These are phyloP conservation scores for Tolypocladium tropicale DNA, from an alignment of 2,329 filamentous ascomycete genomes.

Conservation along the genomic window DNA sequence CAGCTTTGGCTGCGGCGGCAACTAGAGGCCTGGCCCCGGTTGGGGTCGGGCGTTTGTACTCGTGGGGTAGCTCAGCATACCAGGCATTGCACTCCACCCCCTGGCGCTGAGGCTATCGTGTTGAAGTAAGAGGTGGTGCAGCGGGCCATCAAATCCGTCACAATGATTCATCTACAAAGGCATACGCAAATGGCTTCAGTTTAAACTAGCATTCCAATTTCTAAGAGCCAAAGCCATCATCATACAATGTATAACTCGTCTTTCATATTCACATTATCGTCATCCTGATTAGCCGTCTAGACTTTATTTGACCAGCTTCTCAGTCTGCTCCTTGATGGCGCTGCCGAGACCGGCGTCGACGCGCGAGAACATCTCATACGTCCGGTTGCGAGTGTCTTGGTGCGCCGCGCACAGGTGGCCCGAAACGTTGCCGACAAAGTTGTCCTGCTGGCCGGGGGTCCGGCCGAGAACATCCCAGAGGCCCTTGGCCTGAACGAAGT, in stretches of 20 bases:
- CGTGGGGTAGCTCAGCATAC: background rate
- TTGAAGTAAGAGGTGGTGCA: too few relatives aligned
- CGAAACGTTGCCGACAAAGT: constrained; percentile 49
- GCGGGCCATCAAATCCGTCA: background rate
- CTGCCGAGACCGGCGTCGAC: constrained; percentile 44
- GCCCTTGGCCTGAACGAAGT: constrained; percentile 37
- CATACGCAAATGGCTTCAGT: background rate
- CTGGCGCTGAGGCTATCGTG: background rate
- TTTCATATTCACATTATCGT: background rate
- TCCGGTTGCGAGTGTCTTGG: constrained; percentile 43
- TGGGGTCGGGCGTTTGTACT: too few relatives aligned
- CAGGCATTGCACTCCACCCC: background rate
- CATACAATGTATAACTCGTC: background rate
- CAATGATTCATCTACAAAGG: background rate
- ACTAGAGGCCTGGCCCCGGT: too few relatives aligned
- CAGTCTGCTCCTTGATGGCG: constrained; percentile 42
- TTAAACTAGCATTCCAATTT: background rate
- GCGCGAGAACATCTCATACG: constrained; percentile 50
- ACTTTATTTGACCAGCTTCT: constrained; percentile 25
- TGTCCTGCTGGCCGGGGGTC: constrained; percentile 46
- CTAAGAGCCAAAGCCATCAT: background rate
- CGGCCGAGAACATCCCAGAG: constrained; percentile 39
- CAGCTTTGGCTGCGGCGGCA: too few relatives aligned
- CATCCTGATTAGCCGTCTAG: background rate
- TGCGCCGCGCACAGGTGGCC: constrained; percentile 44